Evolutionary conservation across 1,284 basidiomycete species (phyloP).

Genomic region (Leccinum subspadiceum): DNA sequence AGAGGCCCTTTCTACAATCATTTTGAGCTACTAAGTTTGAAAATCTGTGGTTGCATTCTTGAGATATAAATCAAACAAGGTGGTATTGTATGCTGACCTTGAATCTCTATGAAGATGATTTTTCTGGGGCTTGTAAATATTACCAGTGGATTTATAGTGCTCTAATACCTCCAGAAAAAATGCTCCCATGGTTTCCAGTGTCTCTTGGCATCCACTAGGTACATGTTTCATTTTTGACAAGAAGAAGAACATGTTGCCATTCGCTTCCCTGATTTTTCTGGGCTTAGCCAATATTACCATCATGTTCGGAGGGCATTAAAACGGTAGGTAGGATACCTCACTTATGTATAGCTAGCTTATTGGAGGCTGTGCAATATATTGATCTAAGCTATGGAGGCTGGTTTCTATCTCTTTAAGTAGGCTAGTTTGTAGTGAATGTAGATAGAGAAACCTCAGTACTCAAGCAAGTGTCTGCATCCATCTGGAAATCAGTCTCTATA

Average conservation of each 20-base stretch:
- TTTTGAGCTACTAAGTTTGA: background rate
- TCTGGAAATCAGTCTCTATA: no score
- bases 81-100: background rate
- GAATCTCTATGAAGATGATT: background rate
- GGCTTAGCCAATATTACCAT: background rate
- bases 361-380: background rate
- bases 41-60: background rate
- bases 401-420: no score
- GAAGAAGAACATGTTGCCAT: background rate
- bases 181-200: background rate
- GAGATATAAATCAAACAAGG: background rate
- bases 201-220: background rate
- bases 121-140: background rate
- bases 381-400: no score
- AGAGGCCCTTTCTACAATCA: background rate
- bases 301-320: background rate
- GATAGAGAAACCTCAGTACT: no score
- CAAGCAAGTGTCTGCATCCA: no score
- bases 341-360: background rate
- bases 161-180: background rate
- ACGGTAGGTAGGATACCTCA: background rate
- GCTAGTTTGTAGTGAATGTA: no score
- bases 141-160: background rate
- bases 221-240: background rate
- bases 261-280: background rate